Conservation (phyloP, 495 filamentous ascomycete species). For the Penicillium paxilli region DNA sequence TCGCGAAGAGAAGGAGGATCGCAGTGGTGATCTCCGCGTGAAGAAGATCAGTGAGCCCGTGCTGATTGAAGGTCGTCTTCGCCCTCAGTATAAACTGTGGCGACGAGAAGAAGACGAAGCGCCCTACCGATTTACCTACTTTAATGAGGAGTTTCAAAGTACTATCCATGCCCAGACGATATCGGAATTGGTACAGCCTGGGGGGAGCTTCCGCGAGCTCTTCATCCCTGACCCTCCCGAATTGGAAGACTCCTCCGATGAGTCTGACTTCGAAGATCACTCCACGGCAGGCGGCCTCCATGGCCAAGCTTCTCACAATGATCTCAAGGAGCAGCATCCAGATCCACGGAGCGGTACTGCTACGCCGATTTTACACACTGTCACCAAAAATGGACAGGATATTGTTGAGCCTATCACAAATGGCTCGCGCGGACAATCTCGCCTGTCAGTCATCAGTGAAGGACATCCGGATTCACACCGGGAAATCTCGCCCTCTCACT, state of each 20-base stretch:
- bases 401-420: neutral
- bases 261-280: conserved; percentile 54
- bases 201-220: conserved; percentile 77
- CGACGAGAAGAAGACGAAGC: conserved; percentile 85
- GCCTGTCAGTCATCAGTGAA: conserved; percentile 38
- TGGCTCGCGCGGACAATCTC: conserved; percentile 17
- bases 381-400: conserved; percentile 6
- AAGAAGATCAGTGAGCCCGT: conserved; percentile 94
- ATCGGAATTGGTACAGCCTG: conserved; percentile 84
- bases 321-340: conserved; percentile 5
- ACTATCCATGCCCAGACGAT: conserved; percentile 96
- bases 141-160: conserved; percentile 92
- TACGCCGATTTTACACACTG: neutral
- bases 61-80: conserved; percentile 81
- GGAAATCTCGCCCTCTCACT: conserved; percentile 23
- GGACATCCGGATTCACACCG: conserved; percentile 28
- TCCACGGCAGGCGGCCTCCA: conserved; percentile 4
- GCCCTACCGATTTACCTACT: conserved; percentile 96
- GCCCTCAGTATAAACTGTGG: conserved; percentile 79
- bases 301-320: conserved; percentile 4
- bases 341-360: conserved; percentile 1
- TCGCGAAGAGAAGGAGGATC: conserved; percentile 83
- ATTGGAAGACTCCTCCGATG: conserved; percentile 61
- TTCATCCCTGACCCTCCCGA: conserved; percentile 76
- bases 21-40: conserved; percentile 79